These are phyloP conservation scores for Aureobasidium sp. DNA, from an alignment of 2,329 filamentous ascomycete genomes.

Conservation along the genomic window DNA sequence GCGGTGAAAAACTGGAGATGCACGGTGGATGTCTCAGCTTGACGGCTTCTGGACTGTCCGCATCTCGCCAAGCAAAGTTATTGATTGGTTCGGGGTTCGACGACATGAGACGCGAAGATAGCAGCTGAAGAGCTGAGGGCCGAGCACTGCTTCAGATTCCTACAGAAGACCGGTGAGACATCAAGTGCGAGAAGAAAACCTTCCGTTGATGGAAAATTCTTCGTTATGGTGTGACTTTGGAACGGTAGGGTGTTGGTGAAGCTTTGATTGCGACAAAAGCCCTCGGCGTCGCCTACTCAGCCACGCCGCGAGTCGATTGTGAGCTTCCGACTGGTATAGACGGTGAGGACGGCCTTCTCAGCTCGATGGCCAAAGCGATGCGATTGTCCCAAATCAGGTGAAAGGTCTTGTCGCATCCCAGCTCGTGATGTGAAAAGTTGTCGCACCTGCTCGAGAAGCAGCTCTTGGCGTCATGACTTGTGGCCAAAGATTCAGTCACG, in stretches of 20 bases:
- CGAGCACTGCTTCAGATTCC: slow-evolving; percentile 6
- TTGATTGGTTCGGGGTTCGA: neutral
- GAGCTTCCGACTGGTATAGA: slow-evolving; percentile 1
- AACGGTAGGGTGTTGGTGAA: neutral
- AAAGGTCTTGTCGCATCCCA: neutral
- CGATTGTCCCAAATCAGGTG: neutral
- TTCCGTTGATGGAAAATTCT: neutral
- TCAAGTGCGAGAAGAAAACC: neutral
- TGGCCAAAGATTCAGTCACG: neutral
- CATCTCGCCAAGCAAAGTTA: neutral
- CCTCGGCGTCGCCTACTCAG: slow-evolving; percentile 4
- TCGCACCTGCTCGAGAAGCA: neutral
- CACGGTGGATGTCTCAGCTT: slow-evolving; percentile 8
- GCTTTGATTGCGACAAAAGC: slow-evolving; percentile 5
- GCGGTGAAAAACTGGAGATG: slow-evolving; percentile 5
- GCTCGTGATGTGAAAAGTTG: neutral
- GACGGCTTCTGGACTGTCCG: slow-evolving; percentile 3
- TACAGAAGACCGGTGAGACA: slow-evolving; percentile 8
- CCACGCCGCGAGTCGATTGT: neutral
- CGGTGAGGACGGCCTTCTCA: neutral
- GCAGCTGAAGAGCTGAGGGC: slow-evolving; percentile 1
- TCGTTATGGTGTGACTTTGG: neutral
- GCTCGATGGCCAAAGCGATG: neutral
- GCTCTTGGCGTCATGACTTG: neutral
- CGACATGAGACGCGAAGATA: neutral